Conservation (phyloP, 257 asterid genomes). For the Solanum lignicaule region DNA sequence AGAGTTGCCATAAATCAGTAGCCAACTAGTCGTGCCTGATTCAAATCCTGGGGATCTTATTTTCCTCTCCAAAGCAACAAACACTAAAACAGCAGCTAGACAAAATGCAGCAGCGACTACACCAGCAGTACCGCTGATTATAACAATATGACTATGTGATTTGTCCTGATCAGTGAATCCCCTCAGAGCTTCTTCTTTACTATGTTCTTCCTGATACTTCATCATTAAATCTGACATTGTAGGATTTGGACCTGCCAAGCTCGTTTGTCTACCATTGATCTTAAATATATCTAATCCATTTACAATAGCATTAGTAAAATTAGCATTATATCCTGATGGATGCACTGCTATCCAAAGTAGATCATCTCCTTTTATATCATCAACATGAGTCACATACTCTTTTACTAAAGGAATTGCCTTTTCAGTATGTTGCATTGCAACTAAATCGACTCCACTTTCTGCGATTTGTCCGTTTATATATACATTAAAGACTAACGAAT, state of each 20-base stretch:
- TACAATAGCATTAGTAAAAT: conserved; percentile 43
- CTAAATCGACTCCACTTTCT: conserved; percentile 21
- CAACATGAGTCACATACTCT: conserved; percentile 43
- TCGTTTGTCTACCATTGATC: conserved; percentile 33
- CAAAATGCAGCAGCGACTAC: conserved; percentile 71
- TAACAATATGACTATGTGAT: conserved; percentile 5
- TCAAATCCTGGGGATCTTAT: conserved; percentile 24
- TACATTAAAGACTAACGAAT: conserved; percentile 52
- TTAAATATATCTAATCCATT: conserved; percentile 86
- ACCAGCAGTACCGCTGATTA: conserved; percentile 66
- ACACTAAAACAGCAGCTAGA: conserved; percentile 41
- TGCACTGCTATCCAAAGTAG: conserved; percentile 50
- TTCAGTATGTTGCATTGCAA: conserved; percentile 1
- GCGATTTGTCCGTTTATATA: conserved; percentile 58
- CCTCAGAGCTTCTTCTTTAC: conserved; percentile 6
- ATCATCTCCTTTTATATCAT: conserved; percentile 13
- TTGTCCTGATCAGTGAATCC: conserved; percentile 2
- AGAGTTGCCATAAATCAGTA: conserved; percentile 64
- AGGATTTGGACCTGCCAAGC: conserved; percentile 79
- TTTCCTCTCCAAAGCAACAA: conserved; percentile 35
- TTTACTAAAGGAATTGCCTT: conserved; percentile 27
- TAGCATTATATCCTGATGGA: conserved; percentile 17
- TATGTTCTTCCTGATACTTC: conserved; percentile 20
- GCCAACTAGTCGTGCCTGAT: conserved; percentile 38
- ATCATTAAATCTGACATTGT: conserved; percentile 60